phyloP scores from a whole-genome alignment of 176 grass and related monocot species.

The Dactylis glomerata region DNA sequence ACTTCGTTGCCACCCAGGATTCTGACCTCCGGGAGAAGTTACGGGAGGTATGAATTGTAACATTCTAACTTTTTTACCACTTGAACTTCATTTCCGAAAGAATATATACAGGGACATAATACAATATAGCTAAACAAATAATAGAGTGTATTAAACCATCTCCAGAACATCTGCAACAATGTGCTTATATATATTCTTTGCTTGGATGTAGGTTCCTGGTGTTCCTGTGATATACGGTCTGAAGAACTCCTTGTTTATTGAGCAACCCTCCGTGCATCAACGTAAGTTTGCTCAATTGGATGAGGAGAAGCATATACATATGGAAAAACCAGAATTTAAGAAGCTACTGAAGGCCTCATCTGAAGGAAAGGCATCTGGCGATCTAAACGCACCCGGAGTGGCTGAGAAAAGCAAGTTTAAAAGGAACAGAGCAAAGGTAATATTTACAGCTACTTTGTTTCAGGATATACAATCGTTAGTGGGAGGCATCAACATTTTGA shows the following conservation, averaged over 20 bases:
- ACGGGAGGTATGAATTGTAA: neutral
- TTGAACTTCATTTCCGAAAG: neutral
- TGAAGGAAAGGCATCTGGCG: neutral
- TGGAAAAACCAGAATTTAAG: slow-evolving; percentile 18
- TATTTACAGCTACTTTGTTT: neutral
- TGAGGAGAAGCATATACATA: slow-evolving; percentile 11
- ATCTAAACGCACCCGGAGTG: neutral
- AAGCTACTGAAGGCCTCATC: slow-evolving; percentile 1
- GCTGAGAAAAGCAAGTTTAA: slow-evolving; percentile 21
- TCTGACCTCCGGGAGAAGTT: slow-evolving; percentile 1
- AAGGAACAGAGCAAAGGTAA: slow-evolving; percentile 15
- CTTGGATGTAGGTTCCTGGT: neutral
- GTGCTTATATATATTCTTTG: neutral
- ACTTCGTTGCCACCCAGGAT: slow-evolving; percentile 15
- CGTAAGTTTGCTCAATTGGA: slow-evolving; percentile 8
- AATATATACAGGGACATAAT: neutral
- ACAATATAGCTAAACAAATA: neutral
- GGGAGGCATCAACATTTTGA: neutral
- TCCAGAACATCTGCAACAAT: neutral
- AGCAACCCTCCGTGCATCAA: neutral
- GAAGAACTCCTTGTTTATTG: slow-evolving; percentile 20
- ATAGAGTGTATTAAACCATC: neutral
- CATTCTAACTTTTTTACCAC: neutral
- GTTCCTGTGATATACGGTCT: slow-evolving; percentile 21
- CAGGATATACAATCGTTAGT: neutral